Base-by-base conservation (phyloP, 768 basidiomycete genomes). In the Pulveroboletus frians region DNA sequence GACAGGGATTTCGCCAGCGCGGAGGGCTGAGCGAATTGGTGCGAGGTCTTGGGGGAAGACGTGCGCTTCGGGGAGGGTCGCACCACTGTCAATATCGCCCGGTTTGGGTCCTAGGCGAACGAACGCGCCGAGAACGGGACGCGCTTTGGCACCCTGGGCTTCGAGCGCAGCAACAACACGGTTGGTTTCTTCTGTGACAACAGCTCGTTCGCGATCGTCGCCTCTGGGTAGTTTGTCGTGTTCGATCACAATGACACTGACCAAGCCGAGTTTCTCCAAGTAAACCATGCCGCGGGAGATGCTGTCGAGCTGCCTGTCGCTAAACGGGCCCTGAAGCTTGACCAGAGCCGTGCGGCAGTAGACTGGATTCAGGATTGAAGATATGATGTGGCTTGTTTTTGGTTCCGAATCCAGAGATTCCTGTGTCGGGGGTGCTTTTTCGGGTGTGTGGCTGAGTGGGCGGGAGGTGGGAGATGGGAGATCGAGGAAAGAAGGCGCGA, bases 281-380 rank as follows among this genome's bases (percentile, higher is more conserved):
- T 96, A 93, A 35, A 94, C 89, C 73, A 99, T 80, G 45, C 96
- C 96, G 35, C 86, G 80, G 35, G 88, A 84, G 57, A 99, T 91
- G 65, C 93, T 94, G 56, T 95, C 90, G 50, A 98, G 81, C 60
- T 97, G 96, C 8, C 83, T 77, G 68, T 95, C 87, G 9, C 83
- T 87, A 64, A 98, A 98, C 3, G 96, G 96, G 9, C 94, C 92
- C 67, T 98, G 96, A 3, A 98, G 73, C 70, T 98, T 98, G 58
- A 99, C 94, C 14, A 99, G 81, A 5, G 94, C 92, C 1, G 96
- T 95, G 45, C 91, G 85, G 38, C 83, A 79, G 49, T 82, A 73
- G 46, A 89, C 80, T 6, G 94, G 94, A 61, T 93, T 76, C n/a
- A 94, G 74, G 56, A 88, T 84, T n/a, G 84, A 83, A 6, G 80